Base-by-base conservation (phyloP, 352 stramenopile genomes). In the Hyaloperonospora brassicae region DNA sequence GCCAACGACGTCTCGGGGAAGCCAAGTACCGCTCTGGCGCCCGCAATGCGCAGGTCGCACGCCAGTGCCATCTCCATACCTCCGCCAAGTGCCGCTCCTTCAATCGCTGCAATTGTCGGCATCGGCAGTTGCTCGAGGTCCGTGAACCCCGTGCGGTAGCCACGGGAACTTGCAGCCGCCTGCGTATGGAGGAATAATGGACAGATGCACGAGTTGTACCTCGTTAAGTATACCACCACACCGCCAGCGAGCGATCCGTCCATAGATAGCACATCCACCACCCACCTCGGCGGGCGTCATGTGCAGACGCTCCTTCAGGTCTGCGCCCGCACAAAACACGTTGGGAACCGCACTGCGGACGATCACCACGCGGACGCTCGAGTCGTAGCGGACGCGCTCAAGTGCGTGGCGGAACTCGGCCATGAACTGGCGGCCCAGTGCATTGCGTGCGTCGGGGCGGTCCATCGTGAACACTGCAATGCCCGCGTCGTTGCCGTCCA, bases 21-120 rank as follows among this genome's bases (percentile, higher is more conserved):
- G 0, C 89, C 91, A 8, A 98, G 76, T 2, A 87, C 68, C 5
- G 91, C 88, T 44, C 87, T 89, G n/a, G 65, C 61, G 6, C 85
- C 86, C 40, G 86, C 91, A 35, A 98, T 83, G 14, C 90, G 82
- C 31, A 98, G 80, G 72, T 98, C 93, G 44, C 87, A 96, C 4
- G 89, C 84, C 9, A 98, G 64, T 10, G 89, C 87, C 64, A 98
- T 79, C 62, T 97, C 93, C 45, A 97, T 69, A 13, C 93, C 93
- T 24, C 90, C 93, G 8, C 93, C 93, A 14, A 97, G 74, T 5
- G 93, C 90, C 4, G 86, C 84, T 13, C 87, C 87, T 69, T 97
- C 88, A 40, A 98, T 91, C 0, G 79, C 90, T 17, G 90, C 88
- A 58, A 98, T 96, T 2, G 90, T 95, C 17, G 93, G 93, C 76